These are phyloP conservation scores for Talaromyces ruber DNA, from an alignment of 495 filamentous ascomycete genomes.

Conservation along the genomic window DNA sequence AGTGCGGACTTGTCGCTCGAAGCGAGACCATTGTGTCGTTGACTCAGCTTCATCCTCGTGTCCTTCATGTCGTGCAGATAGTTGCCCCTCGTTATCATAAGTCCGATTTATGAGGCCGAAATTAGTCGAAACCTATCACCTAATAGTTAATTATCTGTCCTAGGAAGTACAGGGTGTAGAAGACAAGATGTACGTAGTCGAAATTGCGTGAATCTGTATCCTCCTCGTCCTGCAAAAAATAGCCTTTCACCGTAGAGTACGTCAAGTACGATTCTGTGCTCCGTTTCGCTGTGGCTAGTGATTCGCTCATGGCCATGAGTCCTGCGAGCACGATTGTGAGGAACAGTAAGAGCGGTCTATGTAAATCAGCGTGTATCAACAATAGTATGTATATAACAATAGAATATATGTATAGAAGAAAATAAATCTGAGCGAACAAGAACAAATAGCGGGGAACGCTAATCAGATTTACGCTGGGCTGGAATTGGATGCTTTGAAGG, in stretches of 20 bases:
- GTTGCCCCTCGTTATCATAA: slow-evolving; percentile 35
- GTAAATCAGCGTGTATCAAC: not conserved
- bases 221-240: slow-evolving; percentile 65
- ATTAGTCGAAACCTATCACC: slow-evolving; percentile 39
- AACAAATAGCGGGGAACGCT: not conserved
- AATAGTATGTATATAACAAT: not conserved
- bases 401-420: not conserved
- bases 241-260: slow-evolving; percentile 55
- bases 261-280: slow-evolving; percentile 20
- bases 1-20: slow-evolving; percentile 41
- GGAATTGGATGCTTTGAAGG: not conserved
- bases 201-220: slow-evolving; percentile 55
- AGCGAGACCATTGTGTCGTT: slow-evolving; percentile 59
- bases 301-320: slow-evolving; percentile 4
- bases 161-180: not conserved
- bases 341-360: not conserved
- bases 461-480: not conserved
- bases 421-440: not conserved
- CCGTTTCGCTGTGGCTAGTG: not conserved
- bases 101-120: slow-evolving; percentile 55
- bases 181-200: slow-evolving; percentile 48
- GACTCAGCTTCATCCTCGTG: slow-evolving; percentile 3
- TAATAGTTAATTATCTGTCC: not conserved
- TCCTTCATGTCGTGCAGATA: not conserved
- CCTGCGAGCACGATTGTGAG: not conserved